Base-by-base conservation (phyloP, 2,329 filamentous ascomycete genomes). In the Penicillium brevicompactum region DNA sequence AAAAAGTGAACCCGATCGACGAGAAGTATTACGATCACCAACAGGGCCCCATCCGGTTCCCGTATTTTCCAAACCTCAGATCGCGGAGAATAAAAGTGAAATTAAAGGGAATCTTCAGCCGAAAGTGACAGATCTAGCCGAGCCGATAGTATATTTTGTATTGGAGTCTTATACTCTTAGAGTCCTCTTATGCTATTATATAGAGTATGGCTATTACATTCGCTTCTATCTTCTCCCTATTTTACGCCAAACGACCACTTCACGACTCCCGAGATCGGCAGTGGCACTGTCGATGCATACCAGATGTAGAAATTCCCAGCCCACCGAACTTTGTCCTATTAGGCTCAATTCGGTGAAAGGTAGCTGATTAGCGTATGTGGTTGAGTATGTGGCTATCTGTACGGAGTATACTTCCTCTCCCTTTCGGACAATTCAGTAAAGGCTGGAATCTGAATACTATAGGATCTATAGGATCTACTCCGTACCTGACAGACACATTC, bases 51-150 rank as follows among this genome's bases (percentile, higher is more conserved):
- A 61, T 62, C 65, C 68, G 63, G 60, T 64, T 67, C 66, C 57
- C 50, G 38, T 56, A 54, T 58, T 60, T 18, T 22, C 34, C 32
- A 47, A 63, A 46, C 51, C 42, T 56, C 58, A 67, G 63, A 63
- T 67, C 68, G 62, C 57, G 60, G 56, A 64, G 58, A 63, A 55
- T 58, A 57, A 56, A 50, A 51, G 40, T 55, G 52, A 24, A 55
- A 56, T 67, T 60, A 65, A 18, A 18, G 38, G 63, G 66, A 69
- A 65, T 64, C 62, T 65, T 63, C 66, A 68, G 60, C 62, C 62
- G 62, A 41, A 64, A 60, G 56, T 64, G 60, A 62, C 53, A 59
- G 57, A 64, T 64, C 64, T 61, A 60, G 34, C 38, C 46, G 40
- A 57, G 44, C 51, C 30, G 30, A 27, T 27, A 27, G 24, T 27